Evolutionary conservation across 148 eudicot genomes (phyloP).

Genomic region (Hydrangea macrophylla): DNA sequence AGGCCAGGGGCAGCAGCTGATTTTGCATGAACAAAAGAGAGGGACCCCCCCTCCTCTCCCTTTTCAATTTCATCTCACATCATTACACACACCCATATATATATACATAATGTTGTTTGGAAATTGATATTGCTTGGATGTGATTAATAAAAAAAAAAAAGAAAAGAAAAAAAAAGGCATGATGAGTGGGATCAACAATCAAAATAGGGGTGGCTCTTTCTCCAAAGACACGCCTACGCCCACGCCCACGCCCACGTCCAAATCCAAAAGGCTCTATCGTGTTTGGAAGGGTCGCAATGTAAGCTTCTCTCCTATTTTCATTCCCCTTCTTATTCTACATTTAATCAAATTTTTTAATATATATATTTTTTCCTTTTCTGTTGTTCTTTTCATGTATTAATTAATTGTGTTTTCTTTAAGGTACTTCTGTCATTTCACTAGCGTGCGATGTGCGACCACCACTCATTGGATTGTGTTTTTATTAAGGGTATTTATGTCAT

Average conservation of each 20-base stretch:
- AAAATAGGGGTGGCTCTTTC: constrained; percentile 24
- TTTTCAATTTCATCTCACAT: constrained; percentile 19
- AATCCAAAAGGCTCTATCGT: constrained; percentile 55
- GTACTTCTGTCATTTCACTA: too few species aligned
- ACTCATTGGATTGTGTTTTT: too few species aligned
- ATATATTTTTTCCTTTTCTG: background rate
- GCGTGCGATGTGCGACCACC: too few species aligned
- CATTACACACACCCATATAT: constrained; percentile 8
- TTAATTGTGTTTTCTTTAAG: too few species aligned
- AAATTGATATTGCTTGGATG: background rate
- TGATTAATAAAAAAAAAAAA: background rate
- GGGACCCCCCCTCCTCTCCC: constrained; percentile 19
- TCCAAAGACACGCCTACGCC: constrained; percentile 22
- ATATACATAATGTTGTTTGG: background rate
- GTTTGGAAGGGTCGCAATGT: constrained; percentile 93
- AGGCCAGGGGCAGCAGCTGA: constrained; percentile 39
- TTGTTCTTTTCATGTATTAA: too few species aligned
- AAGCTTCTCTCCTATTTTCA: constrained; percentile 15
- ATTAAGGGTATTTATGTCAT: too few species aligned
- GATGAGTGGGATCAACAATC: constrained; percentile 15
- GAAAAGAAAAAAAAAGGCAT: background rate
- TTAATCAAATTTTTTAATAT: background rate
- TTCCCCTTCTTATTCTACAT: background rate
- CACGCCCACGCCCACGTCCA: constrained; percentile 22
- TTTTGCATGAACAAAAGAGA: constrained; percentile 8